A percentile compares a stretch with the other conserved stretches of the same genome.
Conservation (phyloP, 345 rosid genomes). For the Populus euphratica region DNA sequence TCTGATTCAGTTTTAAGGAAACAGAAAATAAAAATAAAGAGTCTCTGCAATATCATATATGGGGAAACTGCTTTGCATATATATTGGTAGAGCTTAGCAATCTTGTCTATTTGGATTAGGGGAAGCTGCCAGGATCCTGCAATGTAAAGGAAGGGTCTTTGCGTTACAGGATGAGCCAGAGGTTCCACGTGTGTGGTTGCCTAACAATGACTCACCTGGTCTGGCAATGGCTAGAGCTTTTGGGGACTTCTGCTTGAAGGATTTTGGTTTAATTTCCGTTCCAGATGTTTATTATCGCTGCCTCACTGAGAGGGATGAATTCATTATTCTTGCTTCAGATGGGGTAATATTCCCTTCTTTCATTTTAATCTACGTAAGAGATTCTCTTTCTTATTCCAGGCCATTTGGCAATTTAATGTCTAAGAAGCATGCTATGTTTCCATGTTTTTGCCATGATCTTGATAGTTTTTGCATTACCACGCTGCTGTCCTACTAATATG, state of each 20-base stretch:
- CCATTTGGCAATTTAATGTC: too few species aligned
- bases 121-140: conserved; percentile 90
- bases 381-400: too few species aligned
- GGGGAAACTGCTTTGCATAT: not conserved
- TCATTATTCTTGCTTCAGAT: conserved; percentile 84
- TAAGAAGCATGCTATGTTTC: not conserved
- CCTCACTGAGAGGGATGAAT: conserved; percentile 67
- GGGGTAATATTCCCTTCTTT: conserved; percentile 55
- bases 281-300: conserved; percentile 76
- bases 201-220: conserved; percentile 91
- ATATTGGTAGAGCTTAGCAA: not conserved
- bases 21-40: not conserved
- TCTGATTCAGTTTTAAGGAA: not conserved
- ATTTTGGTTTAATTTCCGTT: conserved; percentile 84
- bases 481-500: not conserved
- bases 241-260: conserved; percentile 98
- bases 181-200: conserved; percentile 98
- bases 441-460: not conserved
- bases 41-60: not conserved
- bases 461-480: not conserved
- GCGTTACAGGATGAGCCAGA: conserved; percentile 98
- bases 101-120: conserved; percentile 34
- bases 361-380: not conserved
- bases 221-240: conserved; percentile 99
- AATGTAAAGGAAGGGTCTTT: conserved; percentile 94